These are phyloP conservation scores for Trichopus zeylanicus DNA, from an alignment of 116 monocot genomes.

Conservation along the genomic window DNA sequence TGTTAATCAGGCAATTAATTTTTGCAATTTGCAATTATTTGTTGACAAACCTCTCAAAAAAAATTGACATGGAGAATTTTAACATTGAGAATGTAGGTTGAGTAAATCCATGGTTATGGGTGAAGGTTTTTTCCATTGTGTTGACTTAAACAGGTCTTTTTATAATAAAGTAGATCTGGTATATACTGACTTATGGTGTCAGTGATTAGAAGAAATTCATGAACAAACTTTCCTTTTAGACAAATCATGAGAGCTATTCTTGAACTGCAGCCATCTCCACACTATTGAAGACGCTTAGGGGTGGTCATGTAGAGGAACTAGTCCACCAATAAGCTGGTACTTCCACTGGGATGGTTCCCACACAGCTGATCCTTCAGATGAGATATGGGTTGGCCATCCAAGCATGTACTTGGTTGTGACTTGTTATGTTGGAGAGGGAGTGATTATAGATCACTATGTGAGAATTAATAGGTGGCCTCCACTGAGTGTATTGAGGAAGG, in stretches of 20 bases:
- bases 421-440: slow-evolving; percentile 39
- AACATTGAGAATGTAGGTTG: neutral
- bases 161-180: too few relatives aligned
- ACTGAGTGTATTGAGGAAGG: slow-evolving; percentile 41
- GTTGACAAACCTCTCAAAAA: neutral
- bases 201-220: neutral
- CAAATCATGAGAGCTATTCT: neutral
- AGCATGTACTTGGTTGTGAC: slow-evolving; percentile 51
- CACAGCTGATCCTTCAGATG: slow-evolving; percentile 47
- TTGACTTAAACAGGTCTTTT: too few relatives aligned
- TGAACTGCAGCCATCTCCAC: slow-evolving; percentile 43
- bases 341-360: slow-evolving; percentile 60
- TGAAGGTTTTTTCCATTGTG: neutral
- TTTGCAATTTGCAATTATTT: neutral
- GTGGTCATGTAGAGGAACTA: slow-evolving; percentile 45
- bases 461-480: slow-evolving; percentile 65
- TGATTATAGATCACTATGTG: slow-evolving; percentile 57
- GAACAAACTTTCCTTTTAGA: neutral
- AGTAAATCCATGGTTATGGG: neutral
- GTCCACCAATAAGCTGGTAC: slow-evolving; percentile 57
- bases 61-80: neutral
- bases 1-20: neutral
- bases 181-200: too few relatives aligned
- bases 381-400: slow-evolving; percentile 70
- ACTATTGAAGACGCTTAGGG: slow-evolving; percentile 63